Base-by-base conservation (phyloP, 1,139 yeast genomes). In the Yamadazyma aaseri region DNA sequence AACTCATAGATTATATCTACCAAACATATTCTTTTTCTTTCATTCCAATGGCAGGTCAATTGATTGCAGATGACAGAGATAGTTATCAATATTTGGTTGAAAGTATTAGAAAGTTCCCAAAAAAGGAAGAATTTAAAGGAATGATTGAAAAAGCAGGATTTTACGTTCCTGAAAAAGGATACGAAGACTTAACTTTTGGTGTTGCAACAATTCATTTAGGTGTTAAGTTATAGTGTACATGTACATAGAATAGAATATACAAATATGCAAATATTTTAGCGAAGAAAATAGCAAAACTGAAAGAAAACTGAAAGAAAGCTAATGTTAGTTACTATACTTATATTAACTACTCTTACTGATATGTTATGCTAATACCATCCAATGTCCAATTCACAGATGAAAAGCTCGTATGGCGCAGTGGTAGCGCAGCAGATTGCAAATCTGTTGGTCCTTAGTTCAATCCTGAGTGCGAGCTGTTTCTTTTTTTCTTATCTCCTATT, bases 61-160 rank as follows among this genome's bases (percentile, higher is more conserved):
- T 94, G 45, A 76, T 92, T 47, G 96, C 96, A 25, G 86, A 92
- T 51, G 98, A 92, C 57, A 79, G 95, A 55, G 97, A 90, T 49
- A 86, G 96, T 15, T 92, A 92, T 59, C 97, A 92, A 60, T 92
- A 92, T 57, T 71, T 92, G 55, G 97, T 92, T 8, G 98, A 92
- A 63, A 84, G 95, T 50, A 92, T 92, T 49, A 81, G 84, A 54
- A 79, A 80, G 51, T 94, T 92, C 71, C 98, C 98, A 7, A 73
- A 79, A 48, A 97, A 92, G 68, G 96, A 89, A 52, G 80, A 82
- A 36, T 94, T 92, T 65, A 89, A 90, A 44, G 61, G 69, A 17
- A 92, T 92, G 98, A 89, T 92, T 54, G 81, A 87, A 58, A 81
- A 86, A 54, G 97, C 97, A 5, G 99, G 99, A 1, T 92, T 92